phyloP scores from a whole-genome alignment of 441 rosid species.

The Melastoma candidum region DNA sequence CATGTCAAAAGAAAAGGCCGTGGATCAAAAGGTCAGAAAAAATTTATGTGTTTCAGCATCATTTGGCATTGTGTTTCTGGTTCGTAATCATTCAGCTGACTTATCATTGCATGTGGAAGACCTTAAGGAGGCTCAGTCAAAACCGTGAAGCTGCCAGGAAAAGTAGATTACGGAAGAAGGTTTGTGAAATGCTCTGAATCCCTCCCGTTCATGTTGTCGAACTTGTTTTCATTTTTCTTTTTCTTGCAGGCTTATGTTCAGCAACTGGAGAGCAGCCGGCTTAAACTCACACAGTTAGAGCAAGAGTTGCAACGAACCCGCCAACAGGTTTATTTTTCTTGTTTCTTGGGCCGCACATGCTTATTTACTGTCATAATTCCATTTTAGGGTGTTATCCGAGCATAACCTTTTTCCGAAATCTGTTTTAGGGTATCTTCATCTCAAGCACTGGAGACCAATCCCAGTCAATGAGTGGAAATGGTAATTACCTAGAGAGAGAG shows the following conservation, averaged over 20 bases:
- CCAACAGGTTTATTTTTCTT: constrained; percentile 9
- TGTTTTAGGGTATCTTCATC: constrained; percentile 64
- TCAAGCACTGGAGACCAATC: constrained; percentile 82
- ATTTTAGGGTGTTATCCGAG: no score
- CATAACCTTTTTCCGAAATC: background rate
- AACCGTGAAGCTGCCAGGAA: constrained; percentile 87
- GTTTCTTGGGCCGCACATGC: background rate
- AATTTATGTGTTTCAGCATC: no score
- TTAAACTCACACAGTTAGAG: constrained; percentile 7
- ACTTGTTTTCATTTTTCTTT: background rate
- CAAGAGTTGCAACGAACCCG: constrained; percentile 11
- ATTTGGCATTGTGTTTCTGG: no score
- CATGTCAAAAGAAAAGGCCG: no score
- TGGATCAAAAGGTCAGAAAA: no score
- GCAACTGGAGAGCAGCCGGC: constrained; percentile 10
- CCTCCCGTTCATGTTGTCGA: background rate
- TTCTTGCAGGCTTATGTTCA: constrained; percentile 7
- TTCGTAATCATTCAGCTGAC: no score
- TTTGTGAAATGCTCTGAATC: constrained; percentile 13
- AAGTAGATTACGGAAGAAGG: constrained; percentile 71
- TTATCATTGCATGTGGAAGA: constrained; percentile 23
- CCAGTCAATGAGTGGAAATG: constrained; percentile 79
- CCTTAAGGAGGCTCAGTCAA: constrained; percentile 69
- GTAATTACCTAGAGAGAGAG: constrained; percentile 18
- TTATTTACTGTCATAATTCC: no score